Percentiles rank a stretch among this genome's conserved stretches.
These are phyloP conservation scores for Noccaea caerulescens DNA, from an alignment of 345 rosid genomes.

Conservation along the genomic window DNA sequence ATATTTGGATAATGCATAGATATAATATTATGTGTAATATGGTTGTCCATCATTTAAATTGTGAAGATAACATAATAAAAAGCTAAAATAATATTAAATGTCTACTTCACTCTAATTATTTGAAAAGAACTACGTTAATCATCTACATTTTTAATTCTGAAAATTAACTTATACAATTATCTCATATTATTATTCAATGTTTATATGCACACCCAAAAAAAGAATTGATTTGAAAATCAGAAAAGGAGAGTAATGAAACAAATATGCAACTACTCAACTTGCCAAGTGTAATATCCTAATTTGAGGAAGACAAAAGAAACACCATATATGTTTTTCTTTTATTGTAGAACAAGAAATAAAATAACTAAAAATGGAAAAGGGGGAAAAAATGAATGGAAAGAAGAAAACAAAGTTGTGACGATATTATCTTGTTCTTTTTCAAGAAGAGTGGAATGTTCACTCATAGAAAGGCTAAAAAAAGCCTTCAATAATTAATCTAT, in stretches of 20 bases:
- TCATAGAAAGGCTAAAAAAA: slow-evolving; percentile 35
- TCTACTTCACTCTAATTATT: not conserved
- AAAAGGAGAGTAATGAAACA: slow-evolving; percentile 15
- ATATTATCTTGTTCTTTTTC: slow-evolving; percentile 39
- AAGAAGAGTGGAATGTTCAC: slow-evolving; percentile 41
- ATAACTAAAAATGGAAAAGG: not conserved
- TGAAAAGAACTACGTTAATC: not conserved
- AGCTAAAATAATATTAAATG: not conserved
- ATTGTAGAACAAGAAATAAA: not conserved
- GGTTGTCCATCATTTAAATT: slow-evolving; percentile 10
- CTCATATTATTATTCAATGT: not conserved
- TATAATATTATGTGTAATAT: not conserved
- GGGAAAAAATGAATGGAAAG: slow-evolving; percentile 20
- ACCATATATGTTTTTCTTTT: slow-evolving; percentile 13
- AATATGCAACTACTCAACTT: slow-evolving; percentile 32
- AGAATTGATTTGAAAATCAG: not conserved
- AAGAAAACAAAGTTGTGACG: slow-evolving; percentile 29
- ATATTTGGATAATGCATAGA: slow-evolving; percentile 19
- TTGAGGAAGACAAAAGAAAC: slow-evolving; percentile 17
- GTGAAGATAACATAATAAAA: slow-evolving; percentile 10
- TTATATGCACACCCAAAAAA: not conserved
- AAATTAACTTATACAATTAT: not conserved
- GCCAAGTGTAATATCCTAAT: slow-evolving; percentile 32
- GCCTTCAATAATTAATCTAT: slow-evolving; percentile 40
- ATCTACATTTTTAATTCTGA: not conserved